Percentiles rank a stretch among this genome's conserved stretches.
phyloP scores from a whole-genome alignment of 257 asterid species.

The Osmanthus fragrans region DNA sequence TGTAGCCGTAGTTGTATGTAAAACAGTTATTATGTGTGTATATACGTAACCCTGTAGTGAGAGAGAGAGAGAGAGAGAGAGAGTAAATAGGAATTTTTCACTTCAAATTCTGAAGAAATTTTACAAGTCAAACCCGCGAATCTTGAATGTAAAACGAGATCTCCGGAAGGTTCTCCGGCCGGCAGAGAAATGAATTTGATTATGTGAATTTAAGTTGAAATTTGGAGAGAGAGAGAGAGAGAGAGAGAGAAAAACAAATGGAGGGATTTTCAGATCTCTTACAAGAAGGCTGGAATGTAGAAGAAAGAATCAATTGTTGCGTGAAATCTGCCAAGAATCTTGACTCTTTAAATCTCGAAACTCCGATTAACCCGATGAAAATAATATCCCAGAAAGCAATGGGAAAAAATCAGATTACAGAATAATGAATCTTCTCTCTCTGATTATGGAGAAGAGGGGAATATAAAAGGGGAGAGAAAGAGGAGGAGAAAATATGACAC shows the following conservation, averaged over 20 bases:
- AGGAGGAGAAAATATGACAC: neutral
- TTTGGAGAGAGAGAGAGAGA: neutral
- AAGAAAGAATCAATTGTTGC: conserved; percentile 26
- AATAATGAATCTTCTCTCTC: neutral
- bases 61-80: neutral
- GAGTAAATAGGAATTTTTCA: neutral
- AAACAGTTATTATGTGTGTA: neutral
- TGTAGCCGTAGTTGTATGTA: neutral
- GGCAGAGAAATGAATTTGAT: conserved; percentile 10
- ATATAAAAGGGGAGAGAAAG: conserved; percentile 23
- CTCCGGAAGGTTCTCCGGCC: too few species aligned
- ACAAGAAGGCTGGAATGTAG: conserved; percentile 15
- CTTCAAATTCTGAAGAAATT: neutral
- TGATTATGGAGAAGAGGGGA: conserved; percentile 38
- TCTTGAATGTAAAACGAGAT: conserved; percentile 4
- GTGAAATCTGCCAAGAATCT: conserved; percentile 29
- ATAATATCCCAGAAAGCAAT: conserved; percentile 15
- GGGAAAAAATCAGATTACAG: neutral
- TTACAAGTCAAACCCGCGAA: neutral
- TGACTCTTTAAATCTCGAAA: conserved; percentile 18
- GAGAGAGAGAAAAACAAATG: neutral
- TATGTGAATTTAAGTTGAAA: conserved; percentile 18
- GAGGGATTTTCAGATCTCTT: conserved; percentile 30
- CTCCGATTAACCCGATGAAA: conserved; percentile 1
- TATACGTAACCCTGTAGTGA: neutral